Base-by-base conservation (phyloP, 2,329 filamentous ascomycete species). In the Monilinia vaccinii-corymbosi region DNA sequence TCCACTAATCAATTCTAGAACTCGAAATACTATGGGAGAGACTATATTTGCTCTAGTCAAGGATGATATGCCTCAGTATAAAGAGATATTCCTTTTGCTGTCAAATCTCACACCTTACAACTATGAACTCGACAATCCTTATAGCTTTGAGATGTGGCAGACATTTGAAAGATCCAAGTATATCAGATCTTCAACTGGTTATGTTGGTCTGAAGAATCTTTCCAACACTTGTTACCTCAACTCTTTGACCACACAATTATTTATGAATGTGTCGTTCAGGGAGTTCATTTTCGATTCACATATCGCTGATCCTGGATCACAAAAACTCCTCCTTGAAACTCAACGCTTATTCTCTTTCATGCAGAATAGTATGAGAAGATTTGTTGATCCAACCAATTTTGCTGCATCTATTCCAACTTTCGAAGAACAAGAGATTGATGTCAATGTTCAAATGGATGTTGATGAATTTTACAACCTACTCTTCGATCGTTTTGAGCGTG, bases 151-250 rank as follows among this genome's bases (percentile, higher is more conserved):
- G 0, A 75, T 87, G 4, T 75, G 75, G 5, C 81, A 78, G 69
- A 73, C 77, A 50, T 87, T 89, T 63, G 88, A 93, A 55, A 79
- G 86, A 38, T 74, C 74, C 44, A 85, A 82, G 68, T 81, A 84
- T 18, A 81, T 95, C n/a, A 84, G 91, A 63, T 85, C 89, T 2
- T 75, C 82, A 1, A 88, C 88, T 63, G 91, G 91, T 23, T 96
- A 96, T 71, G 84, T 88, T n/a, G 94, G 94, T 1, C 75, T 99
- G n/a, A 82, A 82, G 60, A 99, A 99, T 69, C 80, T 97, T 18
- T 94, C 91, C 11, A 96, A 97, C 71, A 97, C 95, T 0, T 99
- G 94, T 74, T 99, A 99, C 71, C 81, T 97, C 71, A 99, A 99
- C 72, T 97, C 94, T 0, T 78, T 99, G 0, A 81, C 97, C 62